phyloP scores from a whole-genome alignment of 768 basidiomycete genomes.

The Hypsizygus marmoreus region DNA sequence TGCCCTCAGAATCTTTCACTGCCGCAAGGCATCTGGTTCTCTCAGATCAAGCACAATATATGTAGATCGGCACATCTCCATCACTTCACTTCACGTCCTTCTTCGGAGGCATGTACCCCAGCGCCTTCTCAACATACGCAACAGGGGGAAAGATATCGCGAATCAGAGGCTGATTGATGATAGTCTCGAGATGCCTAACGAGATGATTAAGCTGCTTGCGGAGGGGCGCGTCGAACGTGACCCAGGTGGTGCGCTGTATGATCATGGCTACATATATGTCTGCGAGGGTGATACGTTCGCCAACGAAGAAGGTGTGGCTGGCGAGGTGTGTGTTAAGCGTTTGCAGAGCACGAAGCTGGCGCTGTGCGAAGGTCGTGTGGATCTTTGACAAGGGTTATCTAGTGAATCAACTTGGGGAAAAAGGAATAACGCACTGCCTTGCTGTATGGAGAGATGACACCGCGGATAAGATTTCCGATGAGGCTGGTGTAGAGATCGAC shows the following conservation, averaged over 20 bases:
- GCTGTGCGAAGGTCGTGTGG: slow-evolving; percentile 56
- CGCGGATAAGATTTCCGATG: slow-evolving; percentile 43
- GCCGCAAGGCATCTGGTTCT: too few species aligned
- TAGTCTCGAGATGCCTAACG: slow-evolving; percentile 83
- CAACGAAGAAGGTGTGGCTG: slow-evolving; percentile 85
- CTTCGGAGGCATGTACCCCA: slow-evolving; percentile 69
- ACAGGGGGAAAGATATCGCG: slow-evolving; percentile 63
- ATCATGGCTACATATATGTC: slow-evolving; percentile 72
- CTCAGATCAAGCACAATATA: too few species aligned
- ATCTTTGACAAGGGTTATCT: slow-evolving; percentile 37
- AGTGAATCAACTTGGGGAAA: slow-evolving; percentile 1
- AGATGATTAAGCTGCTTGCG: slow-evolving; percentile 74
- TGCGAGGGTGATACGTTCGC: slow-evolving; percentile 92
- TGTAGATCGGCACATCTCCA: too few species aligned
- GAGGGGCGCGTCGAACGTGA: slow-evolving; percentile 63
- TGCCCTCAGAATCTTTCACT: too few species aligned
- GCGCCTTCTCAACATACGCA: slow-evolving; percentile 66
- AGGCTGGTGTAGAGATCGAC: slow-evolving; percentile 41
- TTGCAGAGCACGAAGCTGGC: slow-evolving; percentile 56
- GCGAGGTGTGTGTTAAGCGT: slow-evolving; percentile 75
- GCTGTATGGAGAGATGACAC: slow-evolving; percentile 63
- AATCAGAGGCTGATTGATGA: slow-evolving; percentile 81
- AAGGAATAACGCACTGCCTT: slow-evolving; percentile 61
- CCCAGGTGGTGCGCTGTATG: slow-evolving; percentile 53
- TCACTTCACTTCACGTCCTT: slow-evolving; percentile 85